Percentiles rank a stretch among this genome's conserved stretches.
Conservation (phyloP, 176 grass and related monocot genomes). For the Aegilops umbellulata region DNA sequence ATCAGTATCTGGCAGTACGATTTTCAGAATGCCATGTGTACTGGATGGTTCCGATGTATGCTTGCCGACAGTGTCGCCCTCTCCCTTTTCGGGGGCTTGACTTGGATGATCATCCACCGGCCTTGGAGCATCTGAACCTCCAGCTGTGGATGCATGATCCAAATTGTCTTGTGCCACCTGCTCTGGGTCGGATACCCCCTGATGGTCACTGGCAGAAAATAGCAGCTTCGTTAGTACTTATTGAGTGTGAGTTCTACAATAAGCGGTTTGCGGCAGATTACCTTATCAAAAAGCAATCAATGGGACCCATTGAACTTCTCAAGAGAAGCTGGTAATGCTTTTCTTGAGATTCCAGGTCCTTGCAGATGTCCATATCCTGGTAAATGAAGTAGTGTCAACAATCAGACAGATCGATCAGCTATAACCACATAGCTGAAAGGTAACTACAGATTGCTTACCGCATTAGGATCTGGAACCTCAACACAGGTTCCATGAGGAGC, state of each 20-base stretch:
- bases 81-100: conserved; percentile 25
- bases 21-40: conserved; percentile 64
- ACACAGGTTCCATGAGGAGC: conserved; percentile 87
- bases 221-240: not conserved
- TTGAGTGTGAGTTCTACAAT: conserved; percentile 12
- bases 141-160: conserved; percentile 3
- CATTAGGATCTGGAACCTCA: conserved; percentile 86
- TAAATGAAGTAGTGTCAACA: conserved; percentile 17
- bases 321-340: conserved; percentile 66
- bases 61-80: conserved; percentile 22
- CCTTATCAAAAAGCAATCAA: conserved; percentile 85
- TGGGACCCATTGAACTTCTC: conserved; percentile 87
- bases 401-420: conserved; percentile 4
- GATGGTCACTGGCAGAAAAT: conserved; percentile 45
- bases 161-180: conserved; percentile 13
- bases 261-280: conserved; percentile 5
- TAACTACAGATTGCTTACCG: conserved; percentile 40
- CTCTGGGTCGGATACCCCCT: conserved; percentile 22
- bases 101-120: conserved; percentile 39
- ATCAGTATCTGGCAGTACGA: conserved; percentile 55
- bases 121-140: conserved; percentile 18
- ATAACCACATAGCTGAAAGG: not conserved
- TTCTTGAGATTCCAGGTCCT: conserved; percentile 53
- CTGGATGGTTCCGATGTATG: conserved; percentile 40
- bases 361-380: conserved; percentile 52